Conservation (phyloP, 306 rosid genomes). For the Rosa multiflora region DNA sequence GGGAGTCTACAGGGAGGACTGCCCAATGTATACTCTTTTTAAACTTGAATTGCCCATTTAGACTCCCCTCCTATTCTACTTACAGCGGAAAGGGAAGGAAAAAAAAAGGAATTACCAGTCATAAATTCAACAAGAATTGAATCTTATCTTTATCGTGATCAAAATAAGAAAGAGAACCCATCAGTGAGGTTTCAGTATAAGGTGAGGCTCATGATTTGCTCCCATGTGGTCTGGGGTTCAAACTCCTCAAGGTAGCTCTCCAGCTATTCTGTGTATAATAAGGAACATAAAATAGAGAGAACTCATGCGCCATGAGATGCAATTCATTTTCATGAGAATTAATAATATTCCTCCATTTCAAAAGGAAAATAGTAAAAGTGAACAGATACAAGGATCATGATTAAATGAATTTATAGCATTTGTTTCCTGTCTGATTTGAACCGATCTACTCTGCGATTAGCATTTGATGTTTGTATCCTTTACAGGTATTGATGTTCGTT, state of each 20-base stretch:
- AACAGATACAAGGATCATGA: neutral
- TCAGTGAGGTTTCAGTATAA: neutral
- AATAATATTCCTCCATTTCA: neutral
- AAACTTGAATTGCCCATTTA: neutral
- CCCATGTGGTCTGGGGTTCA: neutral
- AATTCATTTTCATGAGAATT: neutral
- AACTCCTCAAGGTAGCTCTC: neutral
- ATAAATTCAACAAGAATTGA: neutral
- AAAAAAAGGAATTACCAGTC: neutral
- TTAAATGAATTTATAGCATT: neutral
- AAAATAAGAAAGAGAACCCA: neutral
- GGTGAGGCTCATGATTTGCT: neutral
- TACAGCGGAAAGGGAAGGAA: neutral
- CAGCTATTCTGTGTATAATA: neutral
- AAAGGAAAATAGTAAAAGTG: neutral
- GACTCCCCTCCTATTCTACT: neutral
- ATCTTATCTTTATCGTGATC: neutral
- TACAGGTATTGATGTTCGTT: constrained; percentile 77
- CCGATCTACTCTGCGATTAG: constrained; percentile 26
- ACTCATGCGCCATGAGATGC: neutral
- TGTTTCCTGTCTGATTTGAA: constrained; percentile 14
- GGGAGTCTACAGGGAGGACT: neutral
- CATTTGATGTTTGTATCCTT: constrained; percentile 31
- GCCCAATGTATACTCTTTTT: neutral
- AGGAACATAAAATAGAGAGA: neutral